Conservation (phyloP, 1,284 basidiomycete genomes). For the Moniliophthora roreri region DNA sequence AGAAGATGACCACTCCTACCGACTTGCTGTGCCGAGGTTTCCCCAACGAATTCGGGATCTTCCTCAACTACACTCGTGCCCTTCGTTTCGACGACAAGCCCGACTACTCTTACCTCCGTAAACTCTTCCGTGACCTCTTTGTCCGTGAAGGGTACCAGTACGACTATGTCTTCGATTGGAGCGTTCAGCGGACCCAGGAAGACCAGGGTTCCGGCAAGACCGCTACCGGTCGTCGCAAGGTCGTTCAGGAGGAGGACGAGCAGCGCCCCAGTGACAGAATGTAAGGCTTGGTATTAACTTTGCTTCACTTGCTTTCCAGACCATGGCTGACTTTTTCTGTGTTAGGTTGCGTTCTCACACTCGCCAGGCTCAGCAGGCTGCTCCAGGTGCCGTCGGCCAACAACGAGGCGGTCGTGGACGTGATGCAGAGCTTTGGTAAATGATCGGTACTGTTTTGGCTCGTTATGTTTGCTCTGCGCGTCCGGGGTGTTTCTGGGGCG, state of each 20-base stretch:
- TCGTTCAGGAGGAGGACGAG: slow-evolving; percentile 78
- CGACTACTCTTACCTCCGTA: slow-evolving; percentile 96
- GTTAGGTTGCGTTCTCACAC: slow-evolving; percentile 81
- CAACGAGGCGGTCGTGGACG: slow-evolving; percentile 60
- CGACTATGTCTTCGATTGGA: slow-evolving; percentile 99
- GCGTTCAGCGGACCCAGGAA: slow-evolving; percentile 76
- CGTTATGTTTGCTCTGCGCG: slow-evolving; percentile 39
- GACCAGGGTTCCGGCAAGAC: slow-evolving; percentile 69
- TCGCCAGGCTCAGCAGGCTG: slow-evolving; percentile 69
- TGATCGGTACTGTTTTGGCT: slow-evolving; percentile 20
- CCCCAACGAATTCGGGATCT: slow-evolving; percentile 97
- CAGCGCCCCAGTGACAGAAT: slow-evolving; percentile 77
- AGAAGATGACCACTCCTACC: slow-evolving; percentile 99
- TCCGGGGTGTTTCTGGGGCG: slow-evolving; percentile 59
- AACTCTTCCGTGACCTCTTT: slow-evolving; percentile 97
- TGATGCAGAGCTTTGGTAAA: slow-evolving; percentile 77
- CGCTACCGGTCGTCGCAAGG: slow-evolving; percentile 64
- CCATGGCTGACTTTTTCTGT: slow-evolving; percentile 23
- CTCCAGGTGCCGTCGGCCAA: slow-evolving; percentile 61
- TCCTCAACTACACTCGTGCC: slow-evolving; percentile 96
- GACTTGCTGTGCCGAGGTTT: slow-evolving; percentile 95
- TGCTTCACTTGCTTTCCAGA: slow-evolving; percentile 14
- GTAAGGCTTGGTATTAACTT: slow-evolving; percentile 43
- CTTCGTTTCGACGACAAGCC: slow-evolving; percentile 98
- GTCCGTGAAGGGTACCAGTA: slow-evolving; percentile 97